A percentile compares a stretch with the other conserved stretches of the same genome.
Evolutionary conservation across 2,329 filamentous ascomycete genomes (phyloP).

Genomic region (Tolypocladium cylindrosporum): DNA sequence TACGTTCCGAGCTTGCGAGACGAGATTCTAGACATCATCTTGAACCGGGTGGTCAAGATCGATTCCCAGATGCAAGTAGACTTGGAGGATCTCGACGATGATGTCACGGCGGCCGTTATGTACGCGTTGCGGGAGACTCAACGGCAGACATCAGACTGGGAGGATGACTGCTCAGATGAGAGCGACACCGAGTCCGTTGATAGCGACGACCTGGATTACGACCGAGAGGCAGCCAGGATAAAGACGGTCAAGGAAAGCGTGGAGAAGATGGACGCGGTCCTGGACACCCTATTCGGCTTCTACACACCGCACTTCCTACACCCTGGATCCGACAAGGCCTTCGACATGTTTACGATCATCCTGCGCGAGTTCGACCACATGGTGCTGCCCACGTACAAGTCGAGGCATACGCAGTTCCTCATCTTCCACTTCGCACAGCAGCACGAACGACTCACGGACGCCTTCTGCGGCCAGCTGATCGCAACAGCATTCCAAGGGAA

Average conservation of each 20-base stretch:
- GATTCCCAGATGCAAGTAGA: conserved; percentile 94
- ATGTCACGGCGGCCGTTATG: conserved; percentile 65
- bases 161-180: conserved; percentile 48
- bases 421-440: conserved; percentile 91
- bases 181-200: conserved; percentile 63
- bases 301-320: conserved; percentile 65
- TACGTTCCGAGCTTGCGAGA: conserved; percentile 71
- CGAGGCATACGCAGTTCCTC: conserved; percentile 88
- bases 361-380: conserved; percentile 79
- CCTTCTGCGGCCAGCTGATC: conserved; percentile 67
- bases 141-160: conserved; percentile 20
- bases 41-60: conserved; percentile 81
- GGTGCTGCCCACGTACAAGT: conserved; percentile 84
- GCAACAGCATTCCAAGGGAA: conserved; percentile 43
- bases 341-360: conserved; percentile 67
- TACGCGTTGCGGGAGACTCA: conserved; percentile 29
- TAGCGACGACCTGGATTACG: conserved; percentile 58
- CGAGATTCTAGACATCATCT: conserved; percentile 73
- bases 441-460: conserved; percentile 66
- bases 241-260: conserved; percentile 71
- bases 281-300: conserved; percentile 78
- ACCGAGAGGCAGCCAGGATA: conserved; percentile 52
- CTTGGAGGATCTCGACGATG: conserved; percentile 85
- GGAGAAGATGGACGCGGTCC: conserved; percentile 81
- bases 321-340: conserved; percentile 57